A percentile compares a stretch with the other conserved stretches of the same genome.
phyloP scores from a whole-genome alignment of 768 basidiomycete species.

The Amanita jacksonii region DNA sequence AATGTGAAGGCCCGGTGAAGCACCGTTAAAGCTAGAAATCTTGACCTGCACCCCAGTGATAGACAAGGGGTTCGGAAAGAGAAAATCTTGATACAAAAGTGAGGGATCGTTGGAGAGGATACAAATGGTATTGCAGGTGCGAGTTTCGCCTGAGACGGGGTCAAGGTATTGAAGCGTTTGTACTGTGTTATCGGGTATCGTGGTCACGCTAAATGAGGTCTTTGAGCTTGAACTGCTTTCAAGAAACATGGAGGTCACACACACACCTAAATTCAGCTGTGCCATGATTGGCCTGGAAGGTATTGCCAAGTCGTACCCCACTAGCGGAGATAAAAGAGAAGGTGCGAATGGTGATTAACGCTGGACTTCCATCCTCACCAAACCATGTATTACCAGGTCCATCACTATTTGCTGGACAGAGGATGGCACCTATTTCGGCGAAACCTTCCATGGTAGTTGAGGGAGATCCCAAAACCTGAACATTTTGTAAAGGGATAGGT shows the following conservation, averaged over 20 bases:
- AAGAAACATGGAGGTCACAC: slow-evolving; percentile 1
- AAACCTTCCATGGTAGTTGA: slow-evolving; percentile 54
- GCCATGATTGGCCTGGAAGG: slow-evolving; percentile 69
- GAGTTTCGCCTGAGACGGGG: slow-evolving; percentile 60
- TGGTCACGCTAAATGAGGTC: slow-evolving; percentile 49
- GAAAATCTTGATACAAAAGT: slow-evolving; percentile 87
- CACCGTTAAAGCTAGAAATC: slow-evolving; percentile 66
- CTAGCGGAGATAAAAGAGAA: slow-evolving; percentile 64
- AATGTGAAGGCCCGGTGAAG: slow-evolving; percentile 75
- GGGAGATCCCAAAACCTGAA: slow-evolving; percentile 49
- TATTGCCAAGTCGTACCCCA: slow-evolving; percentile 88
- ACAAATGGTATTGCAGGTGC: slow-evolving; percentile 70
- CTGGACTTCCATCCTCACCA: slow-evolving; percentile 56
- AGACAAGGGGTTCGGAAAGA: slow-evolving; percentile 53
- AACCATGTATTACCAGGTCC: slow-evolving; percentile 83
- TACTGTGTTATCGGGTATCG: slow-evolving; percentile 83
- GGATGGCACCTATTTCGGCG: slow-evolving; percentile 53
- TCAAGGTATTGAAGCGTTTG: slow-evolving; percentile 73
- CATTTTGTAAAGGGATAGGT: slow-evolving; percentile 57
- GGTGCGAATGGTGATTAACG: slow-evolving; percentile 70
- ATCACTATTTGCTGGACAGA: slow-evolving; percentile 82
- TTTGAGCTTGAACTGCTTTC: slow-evolving; percentile 2
- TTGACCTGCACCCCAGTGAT: slow-evolving; percentile 89
- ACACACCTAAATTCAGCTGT: slow-evolving; percentile 84
- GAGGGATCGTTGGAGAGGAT: slow-evolving; percentile 71